These are phyloP conservation scores for Corniculantispora saksenae DNA, from an alignment of 2,329 filamentous ascomycete genomes.

Conservation along the genomic window DNA sequence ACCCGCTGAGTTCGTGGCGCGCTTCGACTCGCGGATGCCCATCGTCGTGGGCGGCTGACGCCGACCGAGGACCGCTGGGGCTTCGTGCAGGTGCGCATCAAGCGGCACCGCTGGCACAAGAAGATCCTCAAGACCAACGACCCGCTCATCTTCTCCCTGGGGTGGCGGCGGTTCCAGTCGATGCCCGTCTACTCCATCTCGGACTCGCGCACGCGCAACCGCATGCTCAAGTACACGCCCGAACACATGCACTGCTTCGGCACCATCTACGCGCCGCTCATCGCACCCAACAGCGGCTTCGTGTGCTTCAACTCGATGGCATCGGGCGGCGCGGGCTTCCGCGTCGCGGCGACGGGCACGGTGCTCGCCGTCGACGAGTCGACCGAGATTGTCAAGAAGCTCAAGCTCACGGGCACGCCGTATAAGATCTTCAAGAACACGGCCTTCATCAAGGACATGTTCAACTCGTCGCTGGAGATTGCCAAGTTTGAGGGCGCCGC, in stretches of 20 bases:
- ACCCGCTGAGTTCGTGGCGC: conserved; percentile 83
- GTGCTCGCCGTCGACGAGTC: conserved; percentile 93
- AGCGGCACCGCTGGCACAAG: conserved; percentile 98
- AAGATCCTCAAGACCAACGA: conserved; percentile 98
- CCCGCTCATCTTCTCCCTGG: conserved; percentile 92
- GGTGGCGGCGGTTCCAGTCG: conserved; percentile 93
- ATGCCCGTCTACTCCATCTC: conserved; percentile 93
- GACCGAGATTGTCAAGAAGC: conserved; percentile 98
- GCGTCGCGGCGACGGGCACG: conserved; percentile 90
- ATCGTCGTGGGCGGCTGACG: conserved; percentile 85
- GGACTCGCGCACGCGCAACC: conserved; percentile 88
- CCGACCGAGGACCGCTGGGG: conserved; percentile 95
- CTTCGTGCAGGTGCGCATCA: conserved; percentile 93
- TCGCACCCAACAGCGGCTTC: conserved; percentile 94
- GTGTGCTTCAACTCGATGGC: conserved; percentile 90
- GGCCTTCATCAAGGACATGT: conserved; percentile 98
- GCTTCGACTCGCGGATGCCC: conserved; percentile 80
- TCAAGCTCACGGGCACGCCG: conserved; percentile 89
- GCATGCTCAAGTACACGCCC: conserved; percentile 98
- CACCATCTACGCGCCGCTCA: conserved; percentile 91
- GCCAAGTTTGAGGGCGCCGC: conserved; percentile 97
- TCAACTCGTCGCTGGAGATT: conserved; percentile 87
- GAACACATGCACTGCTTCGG: conserved; percentile 99
- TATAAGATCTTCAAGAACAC: conserved; percentile 99
- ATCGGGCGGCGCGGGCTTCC: conserved; percentile 82